A percentile compares a stretch with the other conserved stretches of the same genome.
Evolutionary conservation across 768 basidiomycete genomes (phyloP).

Genomic region (Podaxis sp.): DNA sequence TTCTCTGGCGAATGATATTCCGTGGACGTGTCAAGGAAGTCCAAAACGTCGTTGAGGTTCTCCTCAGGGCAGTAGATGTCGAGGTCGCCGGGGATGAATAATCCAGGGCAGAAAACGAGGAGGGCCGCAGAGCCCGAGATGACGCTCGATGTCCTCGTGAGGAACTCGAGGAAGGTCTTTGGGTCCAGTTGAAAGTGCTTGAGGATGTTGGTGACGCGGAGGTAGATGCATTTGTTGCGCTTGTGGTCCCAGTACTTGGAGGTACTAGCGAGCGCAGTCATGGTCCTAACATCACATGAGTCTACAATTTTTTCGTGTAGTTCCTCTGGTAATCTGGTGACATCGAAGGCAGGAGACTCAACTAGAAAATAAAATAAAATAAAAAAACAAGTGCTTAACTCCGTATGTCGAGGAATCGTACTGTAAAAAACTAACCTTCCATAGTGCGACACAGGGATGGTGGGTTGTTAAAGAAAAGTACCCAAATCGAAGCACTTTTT

Average conservation of each 20-base stretch:
- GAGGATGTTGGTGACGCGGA: not conserved
- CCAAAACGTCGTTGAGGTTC: not conserved
- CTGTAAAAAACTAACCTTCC: not conserved
- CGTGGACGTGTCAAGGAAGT: not conserved
- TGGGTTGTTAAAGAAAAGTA: not conserved
- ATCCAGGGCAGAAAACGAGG: conserved; percentile 6
- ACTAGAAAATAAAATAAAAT: not conserved
- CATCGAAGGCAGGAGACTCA: not conserved
- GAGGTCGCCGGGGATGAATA: conserved; percentile 7
- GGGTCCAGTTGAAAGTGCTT: not conserved
- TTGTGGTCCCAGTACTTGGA: conserved; percentile 7
- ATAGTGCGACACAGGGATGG: not conserved
- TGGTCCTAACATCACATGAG: not conserved
- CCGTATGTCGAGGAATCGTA: no score
- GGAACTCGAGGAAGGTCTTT: not conserved
- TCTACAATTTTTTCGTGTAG: conserved; percentile 5
- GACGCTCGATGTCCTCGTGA: not conserved
- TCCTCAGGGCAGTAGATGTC: conserved; percentile 7
- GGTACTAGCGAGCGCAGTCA: not conserved
- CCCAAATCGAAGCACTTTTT: not conserved
- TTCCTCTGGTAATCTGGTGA: conserved; percentile 3
- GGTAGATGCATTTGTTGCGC: not conserved
- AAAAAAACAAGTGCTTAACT: not conserved
- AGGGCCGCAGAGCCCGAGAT: conserved; percentile 10
- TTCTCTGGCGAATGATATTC: conserved; percentile 1